Evolutionary conservation across 2,329 filamentous ascomycete genomes (phyloP).

Genomic region (Talaromyces sp.): DNA sequence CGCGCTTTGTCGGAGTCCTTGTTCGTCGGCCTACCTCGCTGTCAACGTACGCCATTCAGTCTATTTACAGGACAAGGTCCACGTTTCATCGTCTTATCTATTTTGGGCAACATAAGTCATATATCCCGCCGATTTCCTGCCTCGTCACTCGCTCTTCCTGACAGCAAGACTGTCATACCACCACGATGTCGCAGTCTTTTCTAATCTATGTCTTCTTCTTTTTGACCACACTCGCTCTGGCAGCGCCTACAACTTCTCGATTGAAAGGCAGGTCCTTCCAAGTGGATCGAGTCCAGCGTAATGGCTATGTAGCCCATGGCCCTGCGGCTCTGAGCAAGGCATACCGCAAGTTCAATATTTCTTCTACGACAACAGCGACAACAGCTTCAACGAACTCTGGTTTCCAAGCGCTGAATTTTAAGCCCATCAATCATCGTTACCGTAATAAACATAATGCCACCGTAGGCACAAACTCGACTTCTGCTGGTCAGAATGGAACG

Average conservation of each 20-base stretch:
- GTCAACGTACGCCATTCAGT: background rate
- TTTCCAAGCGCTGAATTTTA: constrained; percentile 31
- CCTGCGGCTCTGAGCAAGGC: constrained; percentile 60
- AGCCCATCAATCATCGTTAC: constrained; percentile 20
- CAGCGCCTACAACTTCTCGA: constrained; percentile 15
- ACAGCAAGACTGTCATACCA: constrained; percentile 13
- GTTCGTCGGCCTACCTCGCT: background rate
- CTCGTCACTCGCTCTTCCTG: background rate
- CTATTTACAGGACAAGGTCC: background rate
- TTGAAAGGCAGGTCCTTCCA: constrained; percentile 51
- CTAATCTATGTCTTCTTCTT: constrained; percentile 24
- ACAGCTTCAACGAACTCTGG: constrained; percentile 31
- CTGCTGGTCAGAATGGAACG: constrained; percentile 9
- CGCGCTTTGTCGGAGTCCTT: background rate
- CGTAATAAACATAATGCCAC: constrained; percentile 15
- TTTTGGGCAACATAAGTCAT: background rate
- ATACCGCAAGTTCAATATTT: constrained; percentile 63
- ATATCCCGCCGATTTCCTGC: background rate
- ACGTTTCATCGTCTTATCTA: background rate
- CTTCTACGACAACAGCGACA: constrained; percentile 16
- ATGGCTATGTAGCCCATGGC: constrained; percentile 56
- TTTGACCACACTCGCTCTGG: constrained; percentile 27
- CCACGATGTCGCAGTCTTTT: constrained; percentile 26
- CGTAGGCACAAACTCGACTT: constrained; percentile 4
- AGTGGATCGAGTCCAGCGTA: constrained; percentile 55